phyloP scores from a whole-genome alignment of 352 stramenopile species.

The Pseudoperonospora humuli region DNA sequence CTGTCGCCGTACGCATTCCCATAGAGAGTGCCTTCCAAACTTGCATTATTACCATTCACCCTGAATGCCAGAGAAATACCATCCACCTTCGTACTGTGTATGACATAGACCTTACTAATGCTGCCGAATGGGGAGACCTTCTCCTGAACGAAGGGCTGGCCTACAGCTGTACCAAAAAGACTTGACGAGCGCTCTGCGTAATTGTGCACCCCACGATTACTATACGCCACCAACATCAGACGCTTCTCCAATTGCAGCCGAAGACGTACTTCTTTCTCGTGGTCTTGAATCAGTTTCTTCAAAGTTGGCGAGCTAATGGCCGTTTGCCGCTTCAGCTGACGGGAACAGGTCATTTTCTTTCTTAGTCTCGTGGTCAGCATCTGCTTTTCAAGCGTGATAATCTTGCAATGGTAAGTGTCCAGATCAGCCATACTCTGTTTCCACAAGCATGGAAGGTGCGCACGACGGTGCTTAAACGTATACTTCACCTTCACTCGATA shows the following conservation, averaged over 20 bases:
- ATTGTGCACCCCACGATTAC: slow-evolving; percentile 56
- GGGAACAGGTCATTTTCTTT: slow-evolving; percentile 17
- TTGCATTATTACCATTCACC: slow-evolving; percentile 34
- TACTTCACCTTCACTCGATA: slow-evolving; percentile 39
- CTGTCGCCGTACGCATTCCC: slow-evolving; percentile 66
- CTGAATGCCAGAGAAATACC: slow-evolving; percentile 55
- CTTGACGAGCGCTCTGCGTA: slow-evolving; percentile 49
- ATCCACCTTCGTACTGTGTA: slow-evolving; percentile 64
- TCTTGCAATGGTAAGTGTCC: slow-evolving; percentile 41
- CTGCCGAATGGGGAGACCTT: slow-evolving; percentile 55
- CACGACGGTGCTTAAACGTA: slow-evolving; percentile 21
- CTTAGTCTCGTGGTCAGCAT: slow-evolving; percentile 27
- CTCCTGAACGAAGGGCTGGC: slow-evolving; percentile 49
- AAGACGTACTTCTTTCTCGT: slow-evolving; percentile 48
- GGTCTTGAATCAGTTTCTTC: slow-evolving; percentile 61
- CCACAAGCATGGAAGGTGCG: slow-evolving; percentile 28
- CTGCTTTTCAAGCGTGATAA: slow-evolving; percentile 26
- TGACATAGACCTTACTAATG: slow-evolving; percentile 53
- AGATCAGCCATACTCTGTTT: slow-evolving; percentile 36
- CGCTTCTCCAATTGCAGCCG: slow-evolving; percentile 61
- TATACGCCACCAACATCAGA: slow-evolving; percentile 66
- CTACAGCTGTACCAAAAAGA: slow-evolving; percentile 35
- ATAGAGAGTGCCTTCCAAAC: slow-evolving; percentile 40
- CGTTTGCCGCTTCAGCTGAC: slow-evolving; percentile 22
- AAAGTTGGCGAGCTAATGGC: slow-evolving; percentile 52